Base-by-base conservation (phyloP, 305 asterid species). In the Striga hermonthica region DNA sequence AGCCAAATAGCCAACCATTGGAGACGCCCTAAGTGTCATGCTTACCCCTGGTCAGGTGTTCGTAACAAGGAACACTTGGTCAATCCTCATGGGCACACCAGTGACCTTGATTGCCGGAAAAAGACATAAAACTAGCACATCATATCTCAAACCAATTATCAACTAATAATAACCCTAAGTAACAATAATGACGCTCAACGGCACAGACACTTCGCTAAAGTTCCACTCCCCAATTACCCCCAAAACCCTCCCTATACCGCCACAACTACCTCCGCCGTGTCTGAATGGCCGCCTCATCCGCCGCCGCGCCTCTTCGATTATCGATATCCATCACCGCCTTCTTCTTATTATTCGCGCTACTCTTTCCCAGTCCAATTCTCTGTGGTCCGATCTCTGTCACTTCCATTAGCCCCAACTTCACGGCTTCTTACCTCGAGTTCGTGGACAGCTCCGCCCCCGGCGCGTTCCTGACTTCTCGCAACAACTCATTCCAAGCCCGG, bases 401-500 rank as follows among this genome's bases (percentile, higher is more conserved):
- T 16, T 68, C 78, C 37, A 48, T 81, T 9, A 28, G n/a, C 36
- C 78, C 80, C 22, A 74, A 74, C 49, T 79, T 81, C 75, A 71
- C 82, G 10, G 75, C 79, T 44, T 54, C 80, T 6, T 39, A 62
- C 31, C 66, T 66, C 71, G 58, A 9, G 8, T 79, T 43, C 74
- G 52, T 74, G 3, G 86, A 79, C 60, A 43, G 38, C 56, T 35
- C 75, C 0, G 83, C 81, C 7, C 70, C 75, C 0, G 83, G 83
- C 7, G 72, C 75, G 13, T 79, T 81, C 65, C 74, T 81, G 41
- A 64, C 74, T 54, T 76, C 84, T 14, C 41, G 1, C 3, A 74
- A 76, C 71, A 63, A 73, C 45, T 68, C 84, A 47, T 81, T 76
- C 72, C 69, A 72, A 58, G 84, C 82, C 67, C 57, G 75, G 37